Percentiles rank a stretch among this genome's conserved stretches.
phyloP scores from a whole-genome alignment of 495 filamentous ascomycete species.

The Friedmanniomyces endolithicus region DNA sequence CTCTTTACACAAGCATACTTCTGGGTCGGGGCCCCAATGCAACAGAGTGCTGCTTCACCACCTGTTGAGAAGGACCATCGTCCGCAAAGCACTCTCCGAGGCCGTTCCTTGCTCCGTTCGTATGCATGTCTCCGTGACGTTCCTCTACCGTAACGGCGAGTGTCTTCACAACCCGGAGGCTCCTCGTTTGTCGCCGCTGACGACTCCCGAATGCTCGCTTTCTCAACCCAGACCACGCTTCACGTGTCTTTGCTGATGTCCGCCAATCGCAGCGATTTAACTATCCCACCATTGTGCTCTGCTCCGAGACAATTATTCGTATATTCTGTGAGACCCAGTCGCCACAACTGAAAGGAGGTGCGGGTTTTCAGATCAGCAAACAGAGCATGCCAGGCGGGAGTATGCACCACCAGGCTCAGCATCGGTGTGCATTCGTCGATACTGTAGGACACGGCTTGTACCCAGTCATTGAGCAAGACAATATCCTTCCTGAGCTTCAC shows the following conservation, averaged over 20 bases:
- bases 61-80: no score
- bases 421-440: neutral
- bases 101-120: no score
- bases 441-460: neutral
- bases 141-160: no score
- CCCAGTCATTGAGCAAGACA: neutral
- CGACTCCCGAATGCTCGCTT: neutral
- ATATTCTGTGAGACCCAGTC: neutral
- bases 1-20: no score
- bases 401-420: neutral
- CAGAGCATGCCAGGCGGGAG: neutral
- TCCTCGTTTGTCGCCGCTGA: neutral
- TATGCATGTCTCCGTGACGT: no score
- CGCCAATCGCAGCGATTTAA: neutral
- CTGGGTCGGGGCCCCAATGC: no score
- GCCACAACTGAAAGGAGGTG: neutral
- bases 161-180: no score
- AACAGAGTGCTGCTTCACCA: no score
- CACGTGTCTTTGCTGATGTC: neutral
- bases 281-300: neutral
- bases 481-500: neutral
- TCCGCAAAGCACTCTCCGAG: no score
- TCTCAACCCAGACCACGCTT: neutral
- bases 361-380: neutral
- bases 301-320: neutral